phyloP scores from a whole-genome alignment of 148 eudicot genomes.

The Gaultheria prostrata region DNA sequence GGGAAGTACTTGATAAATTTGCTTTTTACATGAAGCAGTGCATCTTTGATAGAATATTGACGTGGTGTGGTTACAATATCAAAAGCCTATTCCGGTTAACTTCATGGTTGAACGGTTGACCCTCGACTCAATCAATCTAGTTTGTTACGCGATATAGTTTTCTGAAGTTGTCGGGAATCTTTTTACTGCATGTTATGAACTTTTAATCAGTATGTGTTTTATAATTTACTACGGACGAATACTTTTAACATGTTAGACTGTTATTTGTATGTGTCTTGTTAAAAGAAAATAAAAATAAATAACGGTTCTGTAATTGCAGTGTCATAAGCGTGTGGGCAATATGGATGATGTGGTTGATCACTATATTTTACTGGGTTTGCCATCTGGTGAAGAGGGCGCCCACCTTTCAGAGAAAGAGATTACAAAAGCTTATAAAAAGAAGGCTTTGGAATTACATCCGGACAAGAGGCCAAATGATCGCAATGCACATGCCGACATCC shows the following conservation, averaged over 20 bases:
- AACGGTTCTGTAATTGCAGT: neutral
- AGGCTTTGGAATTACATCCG: conserved; percentile 55
- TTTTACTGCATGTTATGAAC: neutral
- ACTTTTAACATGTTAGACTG: neutral
- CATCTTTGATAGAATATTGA: neutral
- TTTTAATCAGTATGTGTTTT: neutral
- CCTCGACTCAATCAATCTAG: neutral
- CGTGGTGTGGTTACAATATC: neutral
- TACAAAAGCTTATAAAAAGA: conserved; percentile 46
- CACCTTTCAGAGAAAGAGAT: conserved; percentile 41
- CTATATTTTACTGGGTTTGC: conserved; percentile 48
- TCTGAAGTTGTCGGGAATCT: neutral
- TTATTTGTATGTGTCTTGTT: neutral
- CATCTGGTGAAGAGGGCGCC: conserved; percentile 59
- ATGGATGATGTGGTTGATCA: conserved; percentile 54
- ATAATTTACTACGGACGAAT: neutral
- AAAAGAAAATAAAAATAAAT: neutral
- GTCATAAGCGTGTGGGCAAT: neutral
- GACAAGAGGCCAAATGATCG: conserved; percentile 57
- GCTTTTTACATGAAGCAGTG: neutral
- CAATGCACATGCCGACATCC: conserved; percentile 41
- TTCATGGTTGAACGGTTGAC: neutral
- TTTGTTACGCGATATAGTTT: neutral
- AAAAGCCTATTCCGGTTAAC: neutral
- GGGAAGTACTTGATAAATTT: neutral